Percentiles rank a stretch among this genome's conserved stretches.
These are phyloP conservation scores for Copromyces sp. DNA, from an alignment of 495 filamentous ascomycete species.

Conservation along the genomic window DNA sequence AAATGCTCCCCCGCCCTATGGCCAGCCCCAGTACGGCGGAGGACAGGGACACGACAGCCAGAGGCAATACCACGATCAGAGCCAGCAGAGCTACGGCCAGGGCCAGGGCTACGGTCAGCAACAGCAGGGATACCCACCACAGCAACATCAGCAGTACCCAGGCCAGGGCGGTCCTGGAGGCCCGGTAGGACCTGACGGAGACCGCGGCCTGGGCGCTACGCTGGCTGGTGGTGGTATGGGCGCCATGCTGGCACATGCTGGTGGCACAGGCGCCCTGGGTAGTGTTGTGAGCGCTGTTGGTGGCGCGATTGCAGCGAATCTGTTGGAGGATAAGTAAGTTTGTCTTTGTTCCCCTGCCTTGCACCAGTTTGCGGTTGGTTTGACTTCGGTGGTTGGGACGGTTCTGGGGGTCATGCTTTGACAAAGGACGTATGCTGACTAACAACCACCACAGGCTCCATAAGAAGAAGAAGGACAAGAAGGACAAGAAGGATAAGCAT, in stretches of 20 bases:
- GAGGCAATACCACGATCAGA: not conserved
- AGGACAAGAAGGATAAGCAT: not conserved
- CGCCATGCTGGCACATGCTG: not conserved
- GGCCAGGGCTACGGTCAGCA: not conserved
- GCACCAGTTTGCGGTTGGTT: not conserved
- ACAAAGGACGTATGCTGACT: not conserved
- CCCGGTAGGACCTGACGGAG: not conserved
- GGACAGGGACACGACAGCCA: not conserved
- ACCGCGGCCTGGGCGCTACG: not conserved
- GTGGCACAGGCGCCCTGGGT: not conserved
- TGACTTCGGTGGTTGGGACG: not conserved
- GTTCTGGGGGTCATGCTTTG: not conserved
- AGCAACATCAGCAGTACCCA: not conserved
- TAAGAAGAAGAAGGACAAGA: not conserved
- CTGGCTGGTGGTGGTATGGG: not conserved
- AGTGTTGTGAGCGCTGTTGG: not conserved
- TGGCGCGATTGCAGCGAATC: not conserved
- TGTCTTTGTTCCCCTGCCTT: not conserved
- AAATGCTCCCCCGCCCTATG: not conserved
- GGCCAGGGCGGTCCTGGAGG: not conserved
- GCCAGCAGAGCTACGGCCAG: not conserved
- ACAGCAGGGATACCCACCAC: not conserved
- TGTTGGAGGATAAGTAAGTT: not conserved
- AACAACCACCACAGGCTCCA: not conserved
- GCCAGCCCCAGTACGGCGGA: not conserved